phyloP scores from a whole-genome alignment of 257 asterid species.

The Coffea canephora region DNA sequence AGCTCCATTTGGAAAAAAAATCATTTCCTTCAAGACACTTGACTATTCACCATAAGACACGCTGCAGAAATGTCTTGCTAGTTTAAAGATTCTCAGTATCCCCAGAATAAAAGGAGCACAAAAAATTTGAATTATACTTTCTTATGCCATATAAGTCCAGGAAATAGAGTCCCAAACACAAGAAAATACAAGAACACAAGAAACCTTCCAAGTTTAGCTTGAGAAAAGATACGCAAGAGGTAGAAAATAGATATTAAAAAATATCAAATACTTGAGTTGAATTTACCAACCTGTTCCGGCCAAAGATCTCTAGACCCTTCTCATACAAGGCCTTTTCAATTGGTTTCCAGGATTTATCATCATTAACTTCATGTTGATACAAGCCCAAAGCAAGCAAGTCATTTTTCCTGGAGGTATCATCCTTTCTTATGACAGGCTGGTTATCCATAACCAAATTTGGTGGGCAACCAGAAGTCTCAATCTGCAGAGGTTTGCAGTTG shows the following conservation, averaged over 20 bases:
- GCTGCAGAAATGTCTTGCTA: not conserved
- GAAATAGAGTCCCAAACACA: not conserved
- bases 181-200: not conserved
- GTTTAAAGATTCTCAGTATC: not conserved
- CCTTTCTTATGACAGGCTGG: slow-evolving; percentile 35
- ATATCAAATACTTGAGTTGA: slow-evolving; percentile 17
- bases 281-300: slow-evolving; percentile 69
- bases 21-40: not conserved
- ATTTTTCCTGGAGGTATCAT: slow-evolving; percentile 50
- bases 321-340: slow-evolving; percentile 85
- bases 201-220: not conserved
- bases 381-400: slow-evolving; percentile 46
- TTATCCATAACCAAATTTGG: slow-evolving; percentile 5
- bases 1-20: not conserved
- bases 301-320: slow-evolving; percentile 87
- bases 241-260: slow-evolving; percentile 11
- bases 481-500: slow-evolving; percentile 14
- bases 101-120: not conserved
- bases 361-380: slow-evolving; percentile 42
- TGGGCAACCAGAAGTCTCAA: slow-evolving; percentile 41
- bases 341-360: slow-evolving; percentile 68
- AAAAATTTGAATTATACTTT: not conserved
- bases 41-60: too few species aligned
- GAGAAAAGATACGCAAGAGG: not conserved
- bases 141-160: not conserved